phyloP scores from a whole-genome alignment of 345 rosid genomes.

The Limnanthes douglasii region DNA sequence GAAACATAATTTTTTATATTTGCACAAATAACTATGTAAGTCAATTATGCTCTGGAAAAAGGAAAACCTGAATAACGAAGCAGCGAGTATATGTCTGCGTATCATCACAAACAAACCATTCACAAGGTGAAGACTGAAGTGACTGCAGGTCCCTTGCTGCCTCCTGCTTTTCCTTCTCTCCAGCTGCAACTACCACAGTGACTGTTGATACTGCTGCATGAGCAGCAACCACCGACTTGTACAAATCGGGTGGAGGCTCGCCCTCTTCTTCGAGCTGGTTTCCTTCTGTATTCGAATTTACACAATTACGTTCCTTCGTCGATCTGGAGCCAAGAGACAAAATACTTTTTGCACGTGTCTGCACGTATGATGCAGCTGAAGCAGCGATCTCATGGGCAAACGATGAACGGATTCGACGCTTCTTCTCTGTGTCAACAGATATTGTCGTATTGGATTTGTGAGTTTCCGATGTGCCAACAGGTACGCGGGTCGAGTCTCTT shows the following conservation, averaged over 20 bases:
- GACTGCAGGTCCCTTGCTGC: slow-evolving; percentile 73
- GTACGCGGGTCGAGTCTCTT: slow-evolving; percentile 26
- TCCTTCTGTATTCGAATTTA: slow-evolving; percentile 4
- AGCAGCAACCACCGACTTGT: slow-evolving; percentile 76
- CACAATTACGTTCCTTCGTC: slow-evolving; percentile 3
- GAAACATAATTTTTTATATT: background rate
- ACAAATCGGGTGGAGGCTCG: slow-evolving; percentile 14
- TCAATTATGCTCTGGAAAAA: background rate
- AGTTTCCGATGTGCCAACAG: slow-evolving; percentile 8
- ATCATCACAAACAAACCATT: slow-evolving; percentile 90
- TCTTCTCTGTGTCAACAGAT: slow-evolving; percentile 10
- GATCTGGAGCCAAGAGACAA: slow-evolving; percentile 14
- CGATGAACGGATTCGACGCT: slow-evolving; percentile 20
- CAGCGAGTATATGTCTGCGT: slow-evolving; percentile 44
- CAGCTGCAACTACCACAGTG: slow-evolving; percentile 79
- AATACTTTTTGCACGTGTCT: slow-evolving; percentile 31
- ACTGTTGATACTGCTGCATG: slow-evolving; percentile 66
- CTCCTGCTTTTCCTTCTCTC: slow-evolving; percentile 67
- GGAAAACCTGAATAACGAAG: slow-evolving; percentile 71
- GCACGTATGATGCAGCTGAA: slow-evolving; percentile 79
- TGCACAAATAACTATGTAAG: background rate
- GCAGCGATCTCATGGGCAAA: slow-evolving; percentile 83
- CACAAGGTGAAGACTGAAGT: slow-evolving; percentile 72
- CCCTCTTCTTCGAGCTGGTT: slow-evolving; percentile 13
- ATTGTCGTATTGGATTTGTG: slow-evolving; percentile 1